phyloP scores from a whole-genome alignment of 768 basidiomycete genomes.

The Lentinula sp. region DNA sequence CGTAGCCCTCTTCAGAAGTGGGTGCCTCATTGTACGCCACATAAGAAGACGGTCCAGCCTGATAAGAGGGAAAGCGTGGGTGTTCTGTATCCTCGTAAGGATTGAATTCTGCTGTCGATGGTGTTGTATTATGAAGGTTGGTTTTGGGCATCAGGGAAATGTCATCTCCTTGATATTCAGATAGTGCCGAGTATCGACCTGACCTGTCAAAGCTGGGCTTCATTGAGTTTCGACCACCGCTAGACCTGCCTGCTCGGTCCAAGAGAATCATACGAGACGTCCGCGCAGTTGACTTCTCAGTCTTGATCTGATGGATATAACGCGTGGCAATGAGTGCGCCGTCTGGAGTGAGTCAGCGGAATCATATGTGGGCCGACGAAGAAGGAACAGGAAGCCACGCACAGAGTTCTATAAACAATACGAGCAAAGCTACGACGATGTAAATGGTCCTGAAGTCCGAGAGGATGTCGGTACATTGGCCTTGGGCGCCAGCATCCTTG shows the following conservation, averaged over 20 bases:
- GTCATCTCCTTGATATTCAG: not conserved
- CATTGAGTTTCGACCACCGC: not conserved
- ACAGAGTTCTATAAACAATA: conserved; percentile 56
- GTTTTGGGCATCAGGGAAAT: not conserved
- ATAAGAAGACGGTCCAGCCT: not conserved
- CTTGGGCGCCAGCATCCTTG: conserved; percentile 29
- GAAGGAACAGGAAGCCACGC: conserved; percentile 18
- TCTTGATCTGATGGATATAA: conserved; percentile 45
- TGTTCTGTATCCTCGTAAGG: conserved; percentile 1
- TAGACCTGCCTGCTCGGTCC: not conserved
- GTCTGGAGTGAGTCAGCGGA: conserved; percentile 26
- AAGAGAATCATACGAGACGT: conserved; percentile 20
- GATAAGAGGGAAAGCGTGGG: not conserved
- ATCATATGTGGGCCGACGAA: not conserved
- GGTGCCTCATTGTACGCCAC: not conserved
- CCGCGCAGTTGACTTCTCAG: conserved; percentile 40
- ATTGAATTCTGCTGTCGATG: not conserved
- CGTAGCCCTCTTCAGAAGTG: conserved; percentile 1
- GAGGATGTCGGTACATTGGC: conserved; percentile 38
- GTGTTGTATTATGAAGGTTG: no score
- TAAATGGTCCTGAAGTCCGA: conserved; percentile 39
- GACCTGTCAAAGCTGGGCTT: not conserved
- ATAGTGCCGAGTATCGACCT: not conserved
- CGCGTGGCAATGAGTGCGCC: conserved; percentile 47
- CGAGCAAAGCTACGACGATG: conserved; percentile 32